Base-by-base conservation (phyloP, 1,139 yeast genomes). In the Cylindricascospora bacillispora region DNA sequence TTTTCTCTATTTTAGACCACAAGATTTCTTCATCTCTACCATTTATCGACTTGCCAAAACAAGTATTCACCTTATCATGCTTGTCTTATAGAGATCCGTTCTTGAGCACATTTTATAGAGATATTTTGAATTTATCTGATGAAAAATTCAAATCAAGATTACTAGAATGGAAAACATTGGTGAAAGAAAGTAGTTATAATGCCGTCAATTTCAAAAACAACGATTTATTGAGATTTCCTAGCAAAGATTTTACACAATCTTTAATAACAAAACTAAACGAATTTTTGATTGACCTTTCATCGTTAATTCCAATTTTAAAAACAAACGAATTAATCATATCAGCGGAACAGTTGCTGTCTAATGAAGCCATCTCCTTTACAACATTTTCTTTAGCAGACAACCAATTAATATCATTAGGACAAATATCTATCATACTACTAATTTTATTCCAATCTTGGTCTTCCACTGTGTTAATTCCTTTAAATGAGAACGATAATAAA, bases 371-470 rank as follows among this genome's bases (percentile, higher is more conserved):
- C n/a, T 33, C 35, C 6, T 45, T 45, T 16, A 25, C 35, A 10
- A 35, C 43, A 22, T 36, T 9, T 27, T 37, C 7, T 22, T 41
- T 21, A 35, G 32, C 13, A 25, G 41, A 11, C 37, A 37, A 13
- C 11, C 44, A 47, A 24, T 25, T 49, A 18, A 31, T 45, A 11
- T 36, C 35, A 1, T 25, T 43, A 12, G 54, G 54, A 5, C 36
- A 39, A 17, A 34, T 49, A 13, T 34, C 49, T 3, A 30, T 49
- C 20, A 37, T 41, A 19, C 25, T 47, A n/a, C 28, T 48, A 20
- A 27, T 47, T n/a, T 34, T 45, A 9, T 43, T 36, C 24, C 49
- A 49, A 25, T 34, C 48, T 4, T 32, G 45, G 28, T 31, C 44
- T 3, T 44, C 49, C 4, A 42, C 47, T 2, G 49, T 44, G 2